These are phyloP conservation scores for Acanthamoeba sp. DNA, from an alignment of 208 protist species.

Conservation along the genomic window DNA sequence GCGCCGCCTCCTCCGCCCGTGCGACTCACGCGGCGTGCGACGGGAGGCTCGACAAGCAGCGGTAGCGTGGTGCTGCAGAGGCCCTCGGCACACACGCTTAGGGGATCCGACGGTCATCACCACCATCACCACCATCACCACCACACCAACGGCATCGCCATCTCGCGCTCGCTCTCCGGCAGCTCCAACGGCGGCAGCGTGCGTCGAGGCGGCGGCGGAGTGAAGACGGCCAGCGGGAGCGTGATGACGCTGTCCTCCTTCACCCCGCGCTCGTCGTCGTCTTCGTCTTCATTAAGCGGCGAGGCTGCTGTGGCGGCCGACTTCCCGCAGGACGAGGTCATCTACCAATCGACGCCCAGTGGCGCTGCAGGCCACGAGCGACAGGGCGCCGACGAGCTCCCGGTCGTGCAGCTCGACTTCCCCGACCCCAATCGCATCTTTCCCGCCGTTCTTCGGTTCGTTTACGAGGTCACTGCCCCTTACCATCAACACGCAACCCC, in stretches of 20 bases:
- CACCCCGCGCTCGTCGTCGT: not conserved
- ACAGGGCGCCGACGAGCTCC: not conserved
- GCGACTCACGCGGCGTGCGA: not conserved
- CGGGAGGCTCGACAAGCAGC: conserved; percentile 11
- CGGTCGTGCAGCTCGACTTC: not conserved
- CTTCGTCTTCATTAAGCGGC: not conserved
- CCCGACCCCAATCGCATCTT: conserved; percentile 48
- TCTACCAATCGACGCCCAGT: not conserved
- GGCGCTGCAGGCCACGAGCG: not conserved
- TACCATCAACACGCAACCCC: no score
- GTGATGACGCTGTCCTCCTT: not conserved
- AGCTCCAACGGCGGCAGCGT: not conserved
- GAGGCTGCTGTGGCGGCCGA: not conserved
- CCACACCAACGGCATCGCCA: not conserved
- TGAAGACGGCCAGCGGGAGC: not conserved
- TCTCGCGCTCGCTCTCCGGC: conserved; percentile 21
- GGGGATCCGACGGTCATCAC: not conserved
- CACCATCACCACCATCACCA: not conserved
- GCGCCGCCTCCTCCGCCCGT: conserved; percentile 8
- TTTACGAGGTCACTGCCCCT: not conserved
- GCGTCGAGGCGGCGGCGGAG: not conserved
- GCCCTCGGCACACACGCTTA: not conserved
- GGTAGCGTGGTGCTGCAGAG: conserved; percentile 35
- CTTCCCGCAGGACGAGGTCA: not conserved
- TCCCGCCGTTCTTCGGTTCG: conserved; percentile 10